Conservation (phyloP, 768 basidiomycete genomes). For the Agrocybe pediades region DNA sequence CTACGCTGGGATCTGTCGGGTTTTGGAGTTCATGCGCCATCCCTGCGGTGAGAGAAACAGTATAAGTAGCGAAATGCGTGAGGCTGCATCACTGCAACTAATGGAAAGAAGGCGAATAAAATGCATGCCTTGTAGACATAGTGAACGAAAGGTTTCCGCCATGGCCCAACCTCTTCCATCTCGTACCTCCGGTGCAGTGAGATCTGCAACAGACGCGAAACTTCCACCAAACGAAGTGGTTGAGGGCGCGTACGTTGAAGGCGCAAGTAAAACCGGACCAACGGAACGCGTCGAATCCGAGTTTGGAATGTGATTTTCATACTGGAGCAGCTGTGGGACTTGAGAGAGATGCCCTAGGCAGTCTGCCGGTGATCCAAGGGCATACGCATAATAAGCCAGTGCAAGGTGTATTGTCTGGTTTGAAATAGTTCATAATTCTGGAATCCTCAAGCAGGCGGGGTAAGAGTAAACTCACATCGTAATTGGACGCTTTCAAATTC, state of each 20-base stretch:
- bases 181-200: conserved; percentile 52
- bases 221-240: conserved; percentile 54
- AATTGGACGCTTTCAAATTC: conserved; percentile 48
- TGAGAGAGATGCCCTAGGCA: conserved; percentile 62
- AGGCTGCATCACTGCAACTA: too few species aligned
- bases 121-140: conserved; percentile 73
- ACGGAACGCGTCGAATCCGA: conserved; percentile 43
- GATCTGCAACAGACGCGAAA: conserved; percentile 41
- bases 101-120: not conserved
- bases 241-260: conserved; percentile 37
- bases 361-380: conserved; percentile 62
- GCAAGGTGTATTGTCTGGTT: conserved; percentile 65
- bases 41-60: too few species aligned
- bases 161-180: conserved; percentile 76
- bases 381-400: conserved; percentile 81
- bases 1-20: conserved; percentile 46
- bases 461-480: conserved; percentile 56
- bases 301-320: conserved; percentile 53
- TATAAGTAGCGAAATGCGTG: too few species aligned
- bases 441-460: conserved; percentile 1
- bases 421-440: not conserved
- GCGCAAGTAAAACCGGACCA: conserved; percentile 16
- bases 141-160: conserved; percentile 71
- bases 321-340: conserved; percentile 55
- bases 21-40: conserved; percentile 72